A percentile compares a stretch with the other conserved stretches of the same genome.
These are phyloP conservation scores for Thalassiosira hispida DNA, from an alignment of 352 stramenopile species.

Conservation along the genomic window DNA sequence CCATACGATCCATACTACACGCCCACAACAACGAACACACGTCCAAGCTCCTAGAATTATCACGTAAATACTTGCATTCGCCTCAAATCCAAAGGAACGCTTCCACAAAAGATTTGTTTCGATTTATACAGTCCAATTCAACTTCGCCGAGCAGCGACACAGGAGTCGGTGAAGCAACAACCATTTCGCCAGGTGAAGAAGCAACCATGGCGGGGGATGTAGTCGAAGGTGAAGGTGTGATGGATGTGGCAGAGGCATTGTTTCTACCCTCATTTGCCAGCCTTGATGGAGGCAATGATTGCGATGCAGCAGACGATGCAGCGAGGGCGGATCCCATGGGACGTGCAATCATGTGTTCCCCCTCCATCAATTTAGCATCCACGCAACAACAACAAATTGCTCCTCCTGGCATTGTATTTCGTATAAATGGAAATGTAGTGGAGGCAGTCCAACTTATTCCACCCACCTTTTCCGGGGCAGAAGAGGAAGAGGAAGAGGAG, in stretches of 20 bases:
- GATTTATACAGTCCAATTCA: neutral
- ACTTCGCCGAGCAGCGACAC: neutral
- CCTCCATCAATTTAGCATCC: neutral
- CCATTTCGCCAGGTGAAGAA: neutral
- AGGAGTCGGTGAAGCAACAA: neutral
- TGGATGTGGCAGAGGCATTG: conserved; percentile 21
- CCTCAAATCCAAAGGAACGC: neutral
- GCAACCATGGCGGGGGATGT: neutral
- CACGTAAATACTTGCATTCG: neutral
- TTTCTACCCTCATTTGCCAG: conserved; percentile 13
- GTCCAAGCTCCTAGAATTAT: conserved; percentile 2
- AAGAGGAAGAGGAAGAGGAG: conserved; percentile 15
- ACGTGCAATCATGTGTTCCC: conserved; percentile 3
- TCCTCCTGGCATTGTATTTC: conserved; percentile 27
- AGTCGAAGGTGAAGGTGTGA: neutral
- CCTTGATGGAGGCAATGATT: neutral
- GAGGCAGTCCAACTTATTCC: conserved; percentile 24
- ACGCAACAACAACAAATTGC: neutral
- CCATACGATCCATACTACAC: neutral
- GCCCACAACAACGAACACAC: neutral
- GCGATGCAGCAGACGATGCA: neutral
- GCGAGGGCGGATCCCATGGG: conserved; percentile 20
- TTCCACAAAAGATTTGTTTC: neutral
- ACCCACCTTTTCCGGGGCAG: neutral
- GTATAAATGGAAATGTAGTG: conserved; percentile 6